A percentile compares a stretch with the other conserved stretches of the same genome.
phyloP scores from a whole-genome alignment of 495 filamentous ascomycete genomes.

The Tuber umbilicatum region DNA sequence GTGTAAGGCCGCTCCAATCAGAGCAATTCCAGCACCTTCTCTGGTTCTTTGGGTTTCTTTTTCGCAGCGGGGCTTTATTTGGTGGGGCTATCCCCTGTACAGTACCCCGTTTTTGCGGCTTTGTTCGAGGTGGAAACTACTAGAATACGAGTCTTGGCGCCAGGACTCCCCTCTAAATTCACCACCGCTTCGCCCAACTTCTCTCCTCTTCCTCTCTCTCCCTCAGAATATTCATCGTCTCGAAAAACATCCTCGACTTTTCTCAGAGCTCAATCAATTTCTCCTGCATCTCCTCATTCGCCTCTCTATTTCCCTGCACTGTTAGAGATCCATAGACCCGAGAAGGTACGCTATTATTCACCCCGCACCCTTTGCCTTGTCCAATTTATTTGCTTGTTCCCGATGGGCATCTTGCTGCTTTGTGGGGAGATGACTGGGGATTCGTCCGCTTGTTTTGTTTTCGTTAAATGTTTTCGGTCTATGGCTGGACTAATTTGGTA shows the following conservation, averaged over 20 bases:
- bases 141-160: conserved; percentile 37
- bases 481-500: conserved; percentile 4
- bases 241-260: conserved; percentile 18
- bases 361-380: conserved; percentile 23
- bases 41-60: conserved; percentile 28
- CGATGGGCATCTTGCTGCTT: neutral
- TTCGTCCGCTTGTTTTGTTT: conserved; percentile 1
- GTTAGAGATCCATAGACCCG: conserved; percentile 34
- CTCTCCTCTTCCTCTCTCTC: conserved; percentile 27
- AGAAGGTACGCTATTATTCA: conserved; percentile 30
- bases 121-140: conserved; percentile 34
- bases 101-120: conserved; percentile 21
- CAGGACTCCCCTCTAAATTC: conserved; percentile 35
- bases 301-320: conserved; percentile 28
- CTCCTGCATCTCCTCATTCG: conserved; percentile 23
- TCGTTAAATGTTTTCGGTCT: neutral
- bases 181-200: conserved; percentile 23
- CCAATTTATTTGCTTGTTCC: neutral
- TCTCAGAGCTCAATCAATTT: conserved; percentile 23
- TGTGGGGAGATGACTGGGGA: neutral
- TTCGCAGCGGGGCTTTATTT: conserved; percentile 26
- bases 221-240: conserved; percentile 11
- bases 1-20: neutral
- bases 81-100: conserved; percentile 29
- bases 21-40: conserved; percentile 4